These are phyloP conservation scores for Calonectria crousiana DNA, from an alignment of 2,329 filamentous ascomycete genomes.

Conservation along the genomic window DNA sequence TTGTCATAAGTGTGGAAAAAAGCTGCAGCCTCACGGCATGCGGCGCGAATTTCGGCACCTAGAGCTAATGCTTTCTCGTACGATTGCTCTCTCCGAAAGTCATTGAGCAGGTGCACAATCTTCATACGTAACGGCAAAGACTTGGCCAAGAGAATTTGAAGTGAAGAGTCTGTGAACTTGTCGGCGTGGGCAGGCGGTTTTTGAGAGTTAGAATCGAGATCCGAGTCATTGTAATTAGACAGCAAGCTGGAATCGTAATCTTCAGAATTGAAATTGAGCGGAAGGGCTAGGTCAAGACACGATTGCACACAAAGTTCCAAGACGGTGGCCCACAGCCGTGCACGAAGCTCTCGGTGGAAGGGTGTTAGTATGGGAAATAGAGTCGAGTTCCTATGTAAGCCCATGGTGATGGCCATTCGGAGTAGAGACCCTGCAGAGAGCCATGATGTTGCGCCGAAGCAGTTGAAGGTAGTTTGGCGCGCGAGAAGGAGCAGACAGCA, in stretches of 20 bases:
- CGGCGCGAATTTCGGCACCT: conserved; percentile 34
- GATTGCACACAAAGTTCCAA: conserved; percentile 39
- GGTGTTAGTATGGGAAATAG: conserved; percentile 36
- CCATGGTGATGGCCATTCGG: conserved; percentile 43
- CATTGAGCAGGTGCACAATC: conserved; percentile 37
- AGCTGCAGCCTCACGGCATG: conserved; percentile 38
- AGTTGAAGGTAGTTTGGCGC: conserved; percentile 43
- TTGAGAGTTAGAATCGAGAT: conserved; percentile 29
- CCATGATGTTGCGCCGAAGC: conserved; percentile 41
- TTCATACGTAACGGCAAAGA: conserved; percentile 37
- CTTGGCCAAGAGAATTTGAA: conserved; percentile 38
- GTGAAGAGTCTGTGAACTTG: conserved; percentile 37
- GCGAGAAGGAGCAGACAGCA: conserved; percentile 41
- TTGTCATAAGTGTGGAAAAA: conserved; percentile 35
- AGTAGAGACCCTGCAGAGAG: conserved; percentile 40
- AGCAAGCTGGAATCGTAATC: conserved; percentile 38
- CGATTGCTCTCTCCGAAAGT: conserved; percentile 35
- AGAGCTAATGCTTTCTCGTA: conserved; percentile 37
- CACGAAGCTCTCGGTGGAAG: conserved; percentile 36
- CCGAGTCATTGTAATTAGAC: conserved; percentile 39
- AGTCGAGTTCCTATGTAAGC: conserved; percentile 39
- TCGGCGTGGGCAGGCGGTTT: conserved; percentile 12
- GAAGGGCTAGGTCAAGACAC: conserved; percentile 40
- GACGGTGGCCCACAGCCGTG: conserved; percentile 41
- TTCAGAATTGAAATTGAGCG: conserved; percentile 31